These are phyloP conservation scores for Lentinula raphanica DNA, from an alignment of 768 basidiomycete genomes.

Conservation along the genomic window DNA sequence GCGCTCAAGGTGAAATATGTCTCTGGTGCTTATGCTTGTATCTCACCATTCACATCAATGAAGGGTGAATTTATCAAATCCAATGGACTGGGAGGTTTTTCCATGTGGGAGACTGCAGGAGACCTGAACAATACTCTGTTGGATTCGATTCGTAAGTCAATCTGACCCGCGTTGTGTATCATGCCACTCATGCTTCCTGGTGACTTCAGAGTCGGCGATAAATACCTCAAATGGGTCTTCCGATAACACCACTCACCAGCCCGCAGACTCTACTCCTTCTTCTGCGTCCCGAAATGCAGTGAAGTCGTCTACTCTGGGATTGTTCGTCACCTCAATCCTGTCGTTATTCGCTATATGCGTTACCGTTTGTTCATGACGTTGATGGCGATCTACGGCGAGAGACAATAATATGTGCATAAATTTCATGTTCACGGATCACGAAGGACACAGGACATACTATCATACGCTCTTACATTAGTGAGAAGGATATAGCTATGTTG, in stretches of 20 bases:
- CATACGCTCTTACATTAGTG: no score
- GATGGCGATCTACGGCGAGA: no score
- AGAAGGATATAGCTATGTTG: no score
- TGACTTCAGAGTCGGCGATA: neutral
- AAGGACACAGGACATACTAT: no score
- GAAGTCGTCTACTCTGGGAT: neutral
- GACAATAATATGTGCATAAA: no score
- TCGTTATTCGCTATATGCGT: neutral
- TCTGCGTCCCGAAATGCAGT: neutral
- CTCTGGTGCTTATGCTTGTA: neutral
- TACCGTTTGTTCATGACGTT: no score
- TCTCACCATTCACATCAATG: neutral
- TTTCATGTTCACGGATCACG: no score
- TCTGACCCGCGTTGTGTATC: neutral
- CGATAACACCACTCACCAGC: neutral
- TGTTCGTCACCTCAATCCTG: no score
- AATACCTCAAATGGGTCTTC: neutral
- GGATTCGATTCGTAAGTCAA: constrained; percentile 45
- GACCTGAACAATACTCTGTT: constrained; percentile 59
- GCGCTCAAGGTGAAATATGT: constrained; percentile 18
- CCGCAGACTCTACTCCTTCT: neutral
- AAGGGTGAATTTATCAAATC: constrained; percentile 50
- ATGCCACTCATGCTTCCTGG: neutral
- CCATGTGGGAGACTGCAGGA: constrained; percentile 69
- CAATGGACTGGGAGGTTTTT: constrained; percentile 56